Percentiles rank a stretch among this genome's conserved stretches.
Conservation (phyloP, 2,329 filamentous ascomycete species). For the Colletotrichum acutatum region DNA sequence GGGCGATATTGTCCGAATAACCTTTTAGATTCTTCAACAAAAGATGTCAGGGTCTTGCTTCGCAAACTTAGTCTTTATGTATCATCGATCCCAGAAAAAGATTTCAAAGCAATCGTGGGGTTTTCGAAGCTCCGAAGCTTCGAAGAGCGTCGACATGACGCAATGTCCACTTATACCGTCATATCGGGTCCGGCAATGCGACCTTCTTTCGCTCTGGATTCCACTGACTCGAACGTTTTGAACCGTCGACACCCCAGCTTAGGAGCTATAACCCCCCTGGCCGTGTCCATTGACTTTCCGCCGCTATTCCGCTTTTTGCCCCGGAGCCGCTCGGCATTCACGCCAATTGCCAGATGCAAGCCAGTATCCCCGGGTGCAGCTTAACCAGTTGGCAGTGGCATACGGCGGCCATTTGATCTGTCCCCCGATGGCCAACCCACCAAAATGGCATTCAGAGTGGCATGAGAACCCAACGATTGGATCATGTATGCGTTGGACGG, state of each 20-base stretch:
- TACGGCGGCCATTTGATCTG: too few relatives aligned
- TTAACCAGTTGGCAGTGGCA: too few relatives aligned
- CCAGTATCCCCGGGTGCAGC: too few relatives aligned
- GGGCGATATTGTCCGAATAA: too few relatives aligned
- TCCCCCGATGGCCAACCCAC: background rate
- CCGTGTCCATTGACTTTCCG: background rate
- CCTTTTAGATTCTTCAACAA: too few relatives aligned
- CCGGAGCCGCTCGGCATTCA: background rate
- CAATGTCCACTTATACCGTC: conserved; percentile 23
- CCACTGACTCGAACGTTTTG: conserved; percentile 13
- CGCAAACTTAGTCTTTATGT: background rate
- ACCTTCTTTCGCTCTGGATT: background rate
- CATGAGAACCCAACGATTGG: conserved; percentile 1
- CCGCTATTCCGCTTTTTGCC: background rate
- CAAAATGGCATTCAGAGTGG: background rate
- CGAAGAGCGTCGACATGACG: conserved; percentile 22
- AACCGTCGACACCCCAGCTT: background rate
- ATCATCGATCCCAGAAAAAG: background rate
- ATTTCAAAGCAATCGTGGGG: background rate
- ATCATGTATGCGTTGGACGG: conserved; percentile 6
- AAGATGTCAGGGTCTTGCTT: too few relatives aligned
- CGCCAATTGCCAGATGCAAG: too few relatives aligned
- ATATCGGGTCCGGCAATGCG: conserved; percentile 13
- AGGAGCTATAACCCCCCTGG: background rate
- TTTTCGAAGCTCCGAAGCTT: background rate